Conservation (phyloP, 106 monocot genomes). For the Vanilla planifolia region DNA sequence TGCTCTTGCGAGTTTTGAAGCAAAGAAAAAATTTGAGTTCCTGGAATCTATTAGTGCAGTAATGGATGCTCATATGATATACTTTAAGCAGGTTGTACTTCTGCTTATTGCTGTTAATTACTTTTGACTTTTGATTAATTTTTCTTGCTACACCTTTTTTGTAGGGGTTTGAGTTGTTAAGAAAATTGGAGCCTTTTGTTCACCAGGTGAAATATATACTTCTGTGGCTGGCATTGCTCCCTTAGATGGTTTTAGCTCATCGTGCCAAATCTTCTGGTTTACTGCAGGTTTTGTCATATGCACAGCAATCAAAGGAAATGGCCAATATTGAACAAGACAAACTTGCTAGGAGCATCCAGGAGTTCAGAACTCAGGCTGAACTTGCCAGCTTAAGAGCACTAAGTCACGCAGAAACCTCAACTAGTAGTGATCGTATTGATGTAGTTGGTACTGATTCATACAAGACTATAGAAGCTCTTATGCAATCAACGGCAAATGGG, state of each 20-base stretch:
- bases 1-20: constrained; percentile 79
- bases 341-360: constrained; percentile 93
- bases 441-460: constrained; percentile 69
- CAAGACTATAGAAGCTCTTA: constrained; percentile 85
- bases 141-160: background rate
- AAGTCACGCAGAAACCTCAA: constrained; percentile 48
- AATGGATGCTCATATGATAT: constrained; percentile 99
- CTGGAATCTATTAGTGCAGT: constrained; percentile 92
- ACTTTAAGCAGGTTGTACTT: constrained; percentile 72
- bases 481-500: constrained; percentile 83
- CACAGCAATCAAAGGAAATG: constrained; percentile 97
- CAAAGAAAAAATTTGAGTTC: constrained; percentile 94
- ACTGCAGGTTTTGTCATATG: constrained; percentile 73
- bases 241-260: background rate
- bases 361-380: constrained; percentile 84
- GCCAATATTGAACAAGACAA: constrained; percentile 84
- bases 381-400: constrained; percentile 61
- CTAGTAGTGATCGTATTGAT: constrained; percentile 80
- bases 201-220: constrained; percentile 53
- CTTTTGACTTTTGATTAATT: constrained; percentile 12
- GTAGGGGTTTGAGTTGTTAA: constrained; percentile 87
- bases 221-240: background rate
- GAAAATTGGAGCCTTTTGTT: constrained; percentile 89
- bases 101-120: background rate
- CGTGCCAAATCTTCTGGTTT: background rate